phyloP scores from a whole-genome alignment of 2,329 filamentous ascomycete species.

The Pseudocercospora crystallina region DNA sequence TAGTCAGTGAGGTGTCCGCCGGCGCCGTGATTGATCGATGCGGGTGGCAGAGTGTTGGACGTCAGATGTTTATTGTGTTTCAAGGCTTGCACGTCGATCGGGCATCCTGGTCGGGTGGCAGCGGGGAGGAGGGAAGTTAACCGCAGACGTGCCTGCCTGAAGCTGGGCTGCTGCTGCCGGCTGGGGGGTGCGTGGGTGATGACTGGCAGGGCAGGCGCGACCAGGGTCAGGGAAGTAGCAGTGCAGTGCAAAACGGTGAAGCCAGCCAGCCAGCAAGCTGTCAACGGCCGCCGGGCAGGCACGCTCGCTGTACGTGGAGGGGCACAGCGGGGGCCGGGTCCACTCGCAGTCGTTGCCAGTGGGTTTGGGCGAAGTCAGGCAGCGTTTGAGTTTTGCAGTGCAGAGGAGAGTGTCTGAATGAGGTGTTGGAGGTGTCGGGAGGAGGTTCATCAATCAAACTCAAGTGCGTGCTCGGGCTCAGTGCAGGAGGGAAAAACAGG shows the following conservation, averaged over 20 bases:
- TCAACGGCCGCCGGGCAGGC: too few species aligned
- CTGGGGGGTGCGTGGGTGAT: too few species aligned
- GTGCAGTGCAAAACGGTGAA: neutral
- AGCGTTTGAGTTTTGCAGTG: conserved; percentile 23
- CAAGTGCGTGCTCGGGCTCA: conserved; percentile 9
- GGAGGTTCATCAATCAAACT: conserved; percentile 23
- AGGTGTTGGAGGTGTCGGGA: conserved; percentile 8
- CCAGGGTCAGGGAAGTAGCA: conserved; percentile 12
- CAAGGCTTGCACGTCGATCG: conserved; percentile 20
- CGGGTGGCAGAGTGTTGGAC: conserved; percentile 11
- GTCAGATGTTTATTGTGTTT: conserved; percentile 21
- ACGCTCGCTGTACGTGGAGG: too few species aligned
- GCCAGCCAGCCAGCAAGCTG: neutral
- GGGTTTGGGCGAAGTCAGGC: neutral
- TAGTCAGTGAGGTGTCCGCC: conserved; percentile 22
- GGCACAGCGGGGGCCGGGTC: too few species aligned
- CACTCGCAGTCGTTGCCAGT: too few species aligned
- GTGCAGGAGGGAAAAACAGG: conserved; percentile 3
- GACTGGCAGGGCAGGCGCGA: neutral
- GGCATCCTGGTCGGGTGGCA: conserved; percentile 16
- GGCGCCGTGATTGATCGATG: conserved; percentile 16
- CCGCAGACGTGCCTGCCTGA: neutral
- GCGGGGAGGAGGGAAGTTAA: conserved; percentile 6
- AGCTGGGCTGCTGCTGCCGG: too few species aligned
- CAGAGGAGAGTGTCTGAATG: conserved; percentile 10